Evolutionary conservation across 2,329 filamentous ascomycete species (phyloP).

Genomic region (Endoconidiophora polonica): DNA sequence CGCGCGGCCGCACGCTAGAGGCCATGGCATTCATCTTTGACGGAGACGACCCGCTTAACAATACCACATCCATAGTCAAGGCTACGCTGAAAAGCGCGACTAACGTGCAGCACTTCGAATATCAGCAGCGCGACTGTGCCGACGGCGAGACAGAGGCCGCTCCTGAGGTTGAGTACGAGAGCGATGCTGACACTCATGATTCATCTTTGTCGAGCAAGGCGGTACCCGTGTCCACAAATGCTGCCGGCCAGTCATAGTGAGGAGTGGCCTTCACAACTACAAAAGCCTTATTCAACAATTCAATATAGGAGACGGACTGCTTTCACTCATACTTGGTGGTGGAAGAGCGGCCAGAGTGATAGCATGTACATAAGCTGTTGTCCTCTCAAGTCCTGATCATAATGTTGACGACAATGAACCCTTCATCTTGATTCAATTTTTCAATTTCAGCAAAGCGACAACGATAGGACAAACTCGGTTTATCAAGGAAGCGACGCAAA

Average conservation of each 20-base stretch:
- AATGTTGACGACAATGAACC: not conserved
- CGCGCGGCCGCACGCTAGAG: constrained; percentile 32
- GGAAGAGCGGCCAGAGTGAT: not conserved
- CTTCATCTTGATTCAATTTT: not conserved
- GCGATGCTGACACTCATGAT: not conserved
- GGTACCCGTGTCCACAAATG: not conserved
- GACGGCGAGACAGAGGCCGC: not conserved
- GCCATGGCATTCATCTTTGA: constrained; percentile 14
- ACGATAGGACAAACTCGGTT: not conserved
- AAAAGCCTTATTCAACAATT: not conserved
- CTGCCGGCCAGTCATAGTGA: not conserved
- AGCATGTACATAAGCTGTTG: not conserved
- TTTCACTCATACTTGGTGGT: not conserved
- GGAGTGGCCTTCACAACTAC: not conserved
- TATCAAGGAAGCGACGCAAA: not conserved
- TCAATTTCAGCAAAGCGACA: constrained; percentile 6
- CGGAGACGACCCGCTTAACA: constrained; percentile 2
- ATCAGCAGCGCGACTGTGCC: not conserved
- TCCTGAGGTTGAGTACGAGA: not conserved
- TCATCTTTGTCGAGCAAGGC: too few species aligned
- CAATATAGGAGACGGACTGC: not conserved
- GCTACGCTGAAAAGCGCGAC: not conserved
- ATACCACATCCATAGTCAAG: not conserved
- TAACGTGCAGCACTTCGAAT: not conserved
- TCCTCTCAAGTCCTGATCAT: not conserved